Base-by-base conservation (phyloP, 1,284 basidiomycete species). In the Wolfiporia cocos region DNA sequence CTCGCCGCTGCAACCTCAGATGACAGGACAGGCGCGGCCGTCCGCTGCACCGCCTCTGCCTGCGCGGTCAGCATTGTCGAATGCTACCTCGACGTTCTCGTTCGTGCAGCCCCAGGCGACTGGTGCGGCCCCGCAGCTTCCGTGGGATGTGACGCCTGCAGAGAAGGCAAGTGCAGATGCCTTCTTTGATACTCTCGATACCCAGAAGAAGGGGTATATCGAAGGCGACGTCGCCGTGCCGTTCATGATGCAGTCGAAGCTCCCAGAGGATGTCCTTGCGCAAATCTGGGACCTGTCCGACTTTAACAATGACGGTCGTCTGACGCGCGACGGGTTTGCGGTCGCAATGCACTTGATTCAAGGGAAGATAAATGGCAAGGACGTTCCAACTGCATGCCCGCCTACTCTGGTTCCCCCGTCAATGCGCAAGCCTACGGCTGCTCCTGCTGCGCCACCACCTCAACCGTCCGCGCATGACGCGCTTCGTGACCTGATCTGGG, bases 221-320 rank as follows among this genome's bases (percentile, higher is more conserved):
- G 92, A 95, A 56, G 94, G 93, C 9, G 91, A 95, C 49, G 80
- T 90, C 18, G 96, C 93, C 3, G 96, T 98, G 0, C 92, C 92
- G 4, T 99, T 99, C 65, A 90, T 99, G 84, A 67, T 96, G 49
- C 86, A 94, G 63, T 95, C 92, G 39, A 86, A 92, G 46, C 69
- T 99, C 31, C 76, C 86, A 4, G 90, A 92, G 51, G 81, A 86
- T 15, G 74, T 81, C 15, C 74, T 99, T 20, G 96, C 96, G 14
- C 86, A 82, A 55, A 74, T 99, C 41, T 99, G 96, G 95, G 96
- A 99, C 62, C 77, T 99, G 14, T 76, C 94, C 19, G 96, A 99
- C 58, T 75, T 98, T 29, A 82, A 87, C 41, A 88, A 90, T 50
- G 86, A 93, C 50, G 96, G 96, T 4, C 78, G 76, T 37, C 74